Evolutionary conservation across 352 stramenopile species (phyloP).

Genomic region (Pythium folliculosum): DNA sequence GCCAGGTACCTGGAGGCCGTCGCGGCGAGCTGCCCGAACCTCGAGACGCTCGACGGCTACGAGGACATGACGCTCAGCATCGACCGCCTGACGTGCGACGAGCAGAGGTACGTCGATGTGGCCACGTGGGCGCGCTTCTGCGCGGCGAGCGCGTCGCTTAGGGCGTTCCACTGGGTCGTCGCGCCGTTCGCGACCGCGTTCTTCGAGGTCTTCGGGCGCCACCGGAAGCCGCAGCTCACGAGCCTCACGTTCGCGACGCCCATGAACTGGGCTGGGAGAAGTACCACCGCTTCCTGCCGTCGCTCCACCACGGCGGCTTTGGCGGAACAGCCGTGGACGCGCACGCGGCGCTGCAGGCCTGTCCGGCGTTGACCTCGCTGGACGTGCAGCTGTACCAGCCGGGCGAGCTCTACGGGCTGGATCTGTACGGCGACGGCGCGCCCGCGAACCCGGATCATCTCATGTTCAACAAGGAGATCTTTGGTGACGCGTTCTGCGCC

Average conservation of each 20-base stretch:
- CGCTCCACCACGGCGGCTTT: not conserved
- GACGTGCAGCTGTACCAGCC: not conserved
- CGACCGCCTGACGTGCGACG: not conserved
- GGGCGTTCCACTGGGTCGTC: slow-evolving; percentile 17
- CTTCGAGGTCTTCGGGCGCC: slow-evolving; percentile 25
- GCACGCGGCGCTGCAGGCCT: not conserved
- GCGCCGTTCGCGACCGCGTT: slow-evolving; percentile 21
- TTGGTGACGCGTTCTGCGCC: slow-evolving; percentile 26
- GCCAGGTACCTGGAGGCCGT: not conserved
- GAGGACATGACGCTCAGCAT: not conserved
- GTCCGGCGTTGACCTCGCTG: not conserved
- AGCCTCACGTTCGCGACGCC: slow-evolving; percentile 10
- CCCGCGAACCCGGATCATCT: not conserved
- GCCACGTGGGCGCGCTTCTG: slow-evolving; percentile 20
- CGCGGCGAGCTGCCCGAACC: not conserved
- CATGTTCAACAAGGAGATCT: slow-evolving; percentile 21
- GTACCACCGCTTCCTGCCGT: not conserved
- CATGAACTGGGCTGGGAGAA: slow-evolving; percentile 14
- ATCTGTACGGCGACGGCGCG: not conserved
- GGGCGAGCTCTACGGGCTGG: not conserved
- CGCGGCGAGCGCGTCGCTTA: not conserved
- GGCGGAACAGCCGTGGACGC: slow-evolving; percentile 3
- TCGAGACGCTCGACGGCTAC: not conserved
- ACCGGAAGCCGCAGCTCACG: slow-evolving; percentile 23
- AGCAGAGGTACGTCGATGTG: slow-evolving; percentile 15